Evolutionary conservation across 2,329 filamentous ascomycete genomes (phyloP).

Genomic region (Lasiodiplodia sp.): DNA sequence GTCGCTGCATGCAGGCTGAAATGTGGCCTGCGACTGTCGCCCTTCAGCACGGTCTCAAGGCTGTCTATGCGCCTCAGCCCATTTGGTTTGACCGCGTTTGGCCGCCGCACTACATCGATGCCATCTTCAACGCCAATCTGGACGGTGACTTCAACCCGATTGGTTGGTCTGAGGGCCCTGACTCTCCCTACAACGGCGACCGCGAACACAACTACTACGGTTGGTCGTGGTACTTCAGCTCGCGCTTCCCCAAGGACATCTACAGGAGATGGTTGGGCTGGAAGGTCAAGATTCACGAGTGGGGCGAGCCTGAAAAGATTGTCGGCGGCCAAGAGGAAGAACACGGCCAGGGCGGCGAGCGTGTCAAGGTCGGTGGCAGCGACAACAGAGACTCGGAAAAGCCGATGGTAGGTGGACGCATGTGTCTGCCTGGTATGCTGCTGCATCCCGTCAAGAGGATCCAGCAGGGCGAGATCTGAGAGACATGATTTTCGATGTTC

Average conservation of each 20-base stretch:
- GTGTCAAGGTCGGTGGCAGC: conserved; percentile 54
- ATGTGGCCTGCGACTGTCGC: conserved; percentile 94
- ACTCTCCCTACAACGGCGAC: conserved; percentile 62
- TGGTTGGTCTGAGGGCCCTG: conserved; percentile 52
- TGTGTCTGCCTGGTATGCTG: conserved; percentile 91
- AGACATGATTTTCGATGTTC: conserved; percentile 14
- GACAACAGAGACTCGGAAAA: conserved; percentile 30
- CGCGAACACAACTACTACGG: conserved; percentile 89
- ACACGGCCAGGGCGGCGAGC: conserved; percentile 39
- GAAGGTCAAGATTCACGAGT: conserved; percentile 78
- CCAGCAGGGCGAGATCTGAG: conserved; percentile 31
- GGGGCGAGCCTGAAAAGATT: conserved; percentile 75
- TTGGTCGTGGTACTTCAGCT: conserved; percentile 91
- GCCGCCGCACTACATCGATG: conserved; percentile 79
- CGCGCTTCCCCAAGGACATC: conserved; percentile 79
- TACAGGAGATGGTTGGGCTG: conserved; percentile 89
- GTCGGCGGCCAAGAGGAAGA: conserved; percentile 50
- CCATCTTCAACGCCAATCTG: conserved; percentile 72
- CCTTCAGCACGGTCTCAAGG: conserved; percentile 91
- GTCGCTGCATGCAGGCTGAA: conserved; percentile 91
- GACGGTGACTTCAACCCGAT: conserved; percentile 73
- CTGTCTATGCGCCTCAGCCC: conserved; percentile 88
- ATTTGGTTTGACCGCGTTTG: conserved; percentile 87
- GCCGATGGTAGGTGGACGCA: conserved; percentile 64
- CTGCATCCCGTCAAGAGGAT: conserved; percentile 84